Percentiles rank a stretch among this genome's conserved stretches.
Conservation (phyloP, 768 basidiomycete genomes). For the Kwoniella newhampshirensis region DNA sequence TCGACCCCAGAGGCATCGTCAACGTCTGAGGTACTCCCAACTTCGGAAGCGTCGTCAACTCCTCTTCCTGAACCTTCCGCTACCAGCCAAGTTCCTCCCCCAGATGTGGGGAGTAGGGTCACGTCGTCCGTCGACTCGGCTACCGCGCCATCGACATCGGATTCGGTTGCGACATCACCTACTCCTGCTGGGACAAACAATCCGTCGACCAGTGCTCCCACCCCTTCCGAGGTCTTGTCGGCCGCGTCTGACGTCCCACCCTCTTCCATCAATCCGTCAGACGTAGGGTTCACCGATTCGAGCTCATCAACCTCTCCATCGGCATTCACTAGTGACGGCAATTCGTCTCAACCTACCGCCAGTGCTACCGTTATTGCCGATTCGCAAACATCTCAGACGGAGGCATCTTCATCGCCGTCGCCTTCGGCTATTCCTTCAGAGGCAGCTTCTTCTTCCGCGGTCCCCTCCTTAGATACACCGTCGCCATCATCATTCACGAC, state of each 20-base stretch:
- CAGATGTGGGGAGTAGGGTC: neutral
- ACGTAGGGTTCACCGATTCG: neutral
- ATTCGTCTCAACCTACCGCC: neutral
- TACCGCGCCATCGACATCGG: constrained; percentile 1
- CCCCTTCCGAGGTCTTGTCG: neutral
- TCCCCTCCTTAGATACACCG: neutral
- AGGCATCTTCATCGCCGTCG: neutral
- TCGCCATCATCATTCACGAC: neutral
- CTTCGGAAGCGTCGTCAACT: neutral
- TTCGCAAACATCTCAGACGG: neutral
- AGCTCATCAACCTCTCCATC: neutral
- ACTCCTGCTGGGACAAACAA: neutral
- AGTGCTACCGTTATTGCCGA: neutral
- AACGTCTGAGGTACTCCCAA: neutral
- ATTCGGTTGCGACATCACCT: neutral
- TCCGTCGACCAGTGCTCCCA: neutral
- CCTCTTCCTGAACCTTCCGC: neutral
- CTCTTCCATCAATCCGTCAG: neutral
- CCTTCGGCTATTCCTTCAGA: neutral
- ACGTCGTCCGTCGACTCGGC: neutral
- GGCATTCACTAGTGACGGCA: constrained; percentile 5
- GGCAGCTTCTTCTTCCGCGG: neutral
- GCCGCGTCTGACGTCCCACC: constrained; percentile 5
- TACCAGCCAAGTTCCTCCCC: neutral
- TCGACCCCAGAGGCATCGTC: too few relatives aligned